Conservation (phyloP, 2,329 filamentous ascomycete genomes). For the Dactylonectria estremocensis region DNA sequence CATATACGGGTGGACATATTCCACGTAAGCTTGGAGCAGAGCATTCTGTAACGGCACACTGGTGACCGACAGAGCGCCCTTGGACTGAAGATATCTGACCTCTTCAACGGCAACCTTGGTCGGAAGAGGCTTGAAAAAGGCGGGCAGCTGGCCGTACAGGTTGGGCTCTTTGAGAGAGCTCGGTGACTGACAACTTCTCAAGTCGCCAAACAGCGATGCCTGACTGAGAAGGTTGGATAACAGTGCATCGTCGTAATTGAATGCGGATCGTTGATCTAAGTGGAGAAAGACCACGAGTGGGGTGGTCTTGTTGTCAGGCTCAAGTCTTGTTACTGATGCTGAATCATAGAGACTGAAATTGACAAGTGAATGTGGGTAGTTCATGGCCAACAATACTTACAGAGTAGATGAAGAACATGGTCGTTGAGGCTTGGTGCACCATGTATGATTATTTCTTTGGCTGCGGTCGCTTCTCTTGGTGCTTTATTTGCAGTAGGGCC, state of each 20-base stretch:
- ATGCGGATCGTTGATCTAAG: conserved; percentile 55
- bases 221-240: conserved; percentile 53
- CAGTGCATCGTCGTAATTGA: conserved; percentile 49
- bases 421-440: conserved; percentile 50
- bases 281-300: not conserved
- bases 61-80: conserved; percentile 87
- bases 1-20: conserved; percentile 96
- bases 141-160: conserved; percentile 65
- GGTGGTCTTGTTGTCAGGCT: not conserved
- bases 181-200: conserved; percentile 60
- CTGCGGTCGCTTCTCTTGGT: not conserved
- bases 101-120: conserved; percentile 84
- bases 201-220: conserved; percentile 52
- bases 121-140: conserved; percentile 85
- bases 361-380: conserved; percentile 26
- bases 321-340: not conserved
- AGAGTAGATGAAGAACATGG: conserved; percentile 63
- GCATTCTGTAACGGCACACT: conserved; percentile 80
- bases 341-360: not conserved
- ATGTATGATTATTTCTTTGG: not conserved
- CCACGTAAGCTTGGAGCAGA: conserved; percentile 84
- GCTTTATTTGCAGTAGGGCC: not conserved
- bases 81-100: conserved; percentile 84
- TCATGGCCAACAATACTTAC: conserved; percentile 60
- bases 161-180: conserved; percentile 65